phyloP scores from a whole-genome alignment of 164 flowering plant species.

The Annona cherimola region DNA sequence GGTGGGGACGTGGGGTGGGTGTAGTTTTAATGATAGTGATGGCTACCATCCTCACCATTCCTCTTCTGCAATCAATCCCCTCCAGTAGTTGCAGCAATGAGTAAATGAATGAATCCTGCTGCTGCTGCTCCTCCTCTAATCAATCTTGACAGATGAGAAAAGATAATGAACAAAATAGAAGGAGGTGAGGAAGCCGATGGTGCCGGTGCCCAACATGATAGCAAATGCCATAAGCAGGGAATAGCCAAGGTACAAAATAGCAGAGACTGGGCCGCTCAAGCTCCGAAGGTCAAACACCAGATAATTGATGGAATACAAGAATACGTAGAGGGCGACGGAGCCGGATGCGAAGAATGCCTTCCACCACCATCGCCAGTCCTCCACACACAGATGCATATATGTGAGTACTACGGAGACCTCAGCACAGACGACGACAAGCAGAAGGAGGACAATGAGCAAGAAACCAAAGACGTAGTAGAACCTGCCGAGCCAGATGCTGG shows the following conservation, averaged over 20 bases:
- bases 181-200: slow-evolving; percentile 33
- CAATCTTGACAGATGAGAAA: slow-evolving; percentile 36
- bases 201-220: slow-evolving; percentile 35
- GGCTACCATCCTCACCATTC: slow-evolving; percentile 44
- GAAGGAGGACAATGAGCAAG: slow-evolving; percentile 29
- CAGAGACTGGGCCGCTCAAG: slow-evolving; percentile 36
- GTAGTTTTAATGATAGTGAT: no score
- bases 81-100: no score
- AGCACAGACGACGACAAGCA: slow-evolving; percentile 37
- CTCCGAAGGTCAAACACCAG: slow-evolving; percentile 31
- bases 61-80: neutral
- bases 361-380: slow-evolving; percentile 50
- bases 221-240: slow-evolving; percentile 33
- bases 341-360: slow-evolving; percentile 40
- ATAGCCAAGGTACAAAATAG: slow-evolving; percentile 32
- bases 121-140: slow-evolving; percentile 16
- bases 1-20: no score
- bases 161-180: slow-evolving; percentile 40
- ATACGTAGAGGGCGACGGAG: slow-evolving; percentile 33
- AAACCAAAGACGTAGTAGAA: slow-evolving; percentile 41
- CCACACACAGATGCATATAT: slow-evolving; percentile 40
- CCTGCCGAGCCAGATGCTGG: slow-evolving; percentile 42
- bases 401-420: slow-evolving; percentile 40
- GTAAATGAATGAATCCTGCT: neutral
- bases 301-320: slow-evolving; percentile 35